phyloP scores from a whole-genome alignment of 768 basidiomycete genomes.

The Mycena galericulata region DNA sequence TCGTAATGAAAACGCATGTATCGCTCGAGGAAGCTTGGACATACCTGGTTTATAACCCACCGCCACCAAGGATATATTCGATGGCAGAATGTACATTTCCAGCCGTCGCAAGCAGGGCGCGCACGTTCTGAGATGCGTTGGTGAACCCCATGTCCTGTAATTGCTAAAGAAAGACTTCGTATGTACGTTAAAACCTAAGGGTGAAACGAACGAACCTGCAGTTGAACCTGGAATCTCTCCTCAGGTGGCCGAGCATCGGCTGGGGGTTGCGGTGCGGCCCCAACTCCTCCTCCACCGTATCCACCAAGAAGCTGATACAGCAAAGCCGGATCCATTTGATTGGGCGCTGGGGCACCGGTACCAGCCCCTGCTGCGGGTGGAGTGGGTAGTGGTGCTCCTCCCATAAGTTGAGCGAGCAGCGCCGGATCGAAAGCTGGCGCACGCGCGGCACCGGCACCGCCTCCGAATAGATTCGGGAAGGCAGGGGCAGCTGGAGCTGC shows the following conservation, averaged over 20 bases:
- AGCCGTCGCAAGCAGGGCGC: constrained; percentile 91
- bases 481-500: constrained; percentile 40
- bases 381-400: constrained; percentile 16
- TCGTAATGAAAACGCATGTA: no score
- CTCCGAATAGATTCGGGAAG: constrained; percentile 40
- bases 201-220: constrained; percentile 65
- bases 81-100: constrained; percentile 94
- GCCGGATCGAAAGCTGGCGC: constrained; percentile 27
- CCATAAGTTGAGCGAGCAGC: constrained; percentile 32
- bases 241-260: constrained; percentile 84
- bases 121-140: constrained; percentile 89
- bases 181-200: background rate
- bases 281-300: constrained; percentile 41
- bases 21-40: no score
- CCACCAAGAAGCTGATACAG: constrained; percentile 59
- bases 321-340: constrained; percentile 54
- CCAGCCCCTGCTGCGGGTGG: constrained; percentile 39
- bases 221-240: constrained; percentile 91
- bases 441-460: constrained; percentile 19
- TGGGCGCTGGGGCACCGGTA: constrained; percentile 44
- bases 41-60: constrained; percentile 66
- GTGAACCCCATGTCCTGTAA: constrained; percentile 95
- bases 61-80: constrained; percentile 90
- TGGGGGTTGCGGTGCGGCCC: constrained; percentile 56
- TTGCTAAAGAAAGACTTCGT: constrained; percentile 63